These are phyloP conservation scores for Barbarea vulgaris DNA, from an alignment of 345 rosid genomes.

Conservation along the genomic window DNA sequence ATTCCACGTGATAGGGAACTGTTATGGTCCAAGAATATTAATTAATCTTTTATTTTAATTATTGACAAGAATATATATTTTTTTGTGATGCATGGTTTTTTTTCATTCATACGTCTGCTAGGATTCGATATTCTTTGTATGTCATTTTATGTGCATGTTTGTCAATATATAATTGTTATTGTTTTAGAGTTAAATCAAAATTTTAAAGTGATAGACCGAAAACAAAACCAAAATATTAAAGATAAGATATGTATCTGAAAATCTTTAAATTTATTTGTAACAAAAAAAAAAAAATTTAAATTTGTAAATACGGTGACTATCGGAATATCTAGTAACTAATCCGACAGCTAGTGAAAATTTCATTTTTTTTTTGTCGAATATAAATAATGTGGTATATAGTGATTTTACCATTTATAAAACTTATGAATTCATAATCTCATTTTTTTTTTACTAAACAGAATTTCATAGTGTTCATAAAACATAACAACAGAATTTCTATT, in stretches of 20 bases:
- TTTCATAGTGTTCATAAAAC: neutral
- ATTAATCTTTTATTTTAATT: neutral
- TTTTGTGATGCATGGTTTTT: neutral
- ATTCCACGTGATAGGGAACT: conserved; percentile 39
- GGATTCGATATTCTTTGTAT: conserved; percentile 18
- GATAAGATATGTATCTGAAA: neutral
- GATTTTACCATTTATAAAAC: neutral
- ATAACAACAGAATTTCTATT: neutral
- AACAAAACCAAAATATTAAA: neutral
- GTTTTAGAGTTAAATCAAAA: neutral
- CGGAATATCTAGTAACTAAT: neutral
- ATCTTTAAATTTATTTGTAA: neutral
- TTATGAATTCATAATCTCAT: neutral
- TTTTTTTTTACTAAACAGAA: neutral
- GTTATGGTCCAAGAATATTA: conserved; percentile 35
- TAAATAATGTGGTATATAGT: neutral
- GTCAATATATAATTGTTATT: neutral
- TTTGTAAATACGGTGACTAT: neutral
- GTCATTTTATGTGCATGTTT: neutral
- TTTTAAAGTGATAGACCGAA: neutral
- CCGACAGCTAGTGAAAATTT: neutral
- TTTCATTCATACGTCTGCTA: conserved; percentile 7
- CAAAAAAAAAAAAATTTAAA: too few species aligned
- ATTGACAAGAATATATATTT: neutral
- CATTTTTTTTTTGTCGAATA: neutral